phyloP scores from a whole-genome alignment of 208 protist genomes.

The Borovskyia barvae region DNA sequence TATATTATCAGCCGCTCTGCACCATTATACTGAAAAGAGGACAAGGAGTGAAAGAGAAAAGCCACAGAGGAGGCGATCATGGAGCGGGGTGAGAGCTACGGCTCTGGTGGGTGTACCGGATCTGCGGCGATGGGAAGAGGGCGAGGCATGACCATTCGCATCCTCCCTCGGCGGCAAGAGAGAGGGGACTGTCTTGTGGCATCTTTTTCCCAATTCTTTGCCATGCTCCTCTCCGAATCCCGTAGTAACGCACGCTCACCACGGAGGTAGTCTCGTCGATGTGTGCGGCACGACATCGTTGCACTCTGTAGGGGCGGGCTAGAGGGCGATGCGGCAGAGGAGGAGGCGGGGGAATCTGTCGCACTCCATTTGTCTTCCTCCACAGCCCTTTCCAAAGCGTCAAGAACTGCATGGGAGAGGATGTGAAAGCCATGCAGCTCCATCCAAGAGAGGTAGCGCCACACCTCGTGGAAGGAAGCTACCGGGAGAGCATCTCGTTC shows the following conservation, averaged over 20 bases:
- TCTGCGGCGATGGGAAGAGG: no score
- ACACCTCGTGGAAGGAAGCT: constrained; percentile 33
- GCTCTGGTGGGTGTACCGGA: no score
- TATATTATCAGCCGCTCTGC: no score
- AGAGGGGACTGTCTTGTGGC: no score
- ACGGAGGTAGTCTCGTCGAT: constrained; percentile 47
- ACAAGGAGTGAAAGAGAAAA: neutral
- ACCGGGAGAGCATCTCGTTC: neutral
- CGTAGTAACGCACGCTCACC: constrained; percentile 21
- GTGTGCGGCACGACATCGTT: constrained; percentile 16
- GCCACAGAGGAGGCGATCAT: no score
- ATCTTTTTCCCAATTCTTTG: no score
- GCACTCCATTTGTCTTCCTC: constrained; percentile 16
- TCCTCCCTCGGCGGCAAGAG: no score
- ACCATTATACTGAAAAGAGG: no score
- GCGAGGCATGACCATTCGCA: no score
- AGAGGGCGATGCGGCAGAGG: constrained; percentile 1
- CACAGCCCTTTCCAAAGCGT: constrained; percentile 28
- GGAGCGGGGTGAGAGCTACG: no score
- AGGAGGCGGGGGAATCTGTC: neutral
- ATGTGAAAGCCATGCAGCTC: constrained; percentile 52
- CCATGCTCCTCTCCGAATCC: constrained; percentile 1
- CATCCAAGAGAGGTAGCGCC: constrained; percentile 71
- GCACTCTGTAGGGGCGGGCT: constrained; percentile 2
- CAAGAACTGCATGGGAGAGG: constrained; percentile 38